Conservation (phyloP, 2,329 filamentous ascomycete species). For the Dissoconium aciculare region DNA sequence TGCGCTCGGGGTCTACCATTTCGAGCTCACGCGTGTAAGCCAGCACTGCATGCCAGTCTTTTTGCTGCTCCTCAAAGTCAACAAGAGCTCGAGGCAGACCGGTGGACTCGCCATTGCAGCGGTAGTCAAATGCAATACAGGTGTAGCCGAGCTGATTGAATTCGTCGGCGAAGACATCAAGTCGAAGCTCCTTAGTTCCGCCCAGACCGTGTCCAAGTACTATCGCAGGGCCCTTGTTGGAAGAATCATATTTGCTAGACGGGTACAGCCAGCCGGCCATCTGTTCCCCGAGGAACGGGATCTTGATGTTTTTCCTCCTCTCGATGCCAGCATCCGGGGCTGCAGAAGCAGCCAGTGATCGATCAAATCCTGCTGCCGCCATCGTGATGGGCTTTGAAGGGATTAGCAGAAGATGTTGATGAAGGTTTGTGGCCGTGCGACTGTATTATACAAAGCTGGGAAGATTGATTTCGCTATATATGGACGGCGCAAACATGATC, state of each 20-base stretch:
- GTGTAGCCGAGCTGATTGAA: slow-evolving; percentile 12
- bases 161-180: slow-evolving; percentile 12
- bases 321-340: not conserved
- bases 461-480: too few species aligned
- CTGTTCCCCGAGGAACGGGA: not conserved
- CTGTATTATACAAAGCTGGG: too few species aligned
- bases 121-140: slow-evolving; percentile 25
- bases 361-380: too few species aligned
- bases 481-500: too few species aligned
- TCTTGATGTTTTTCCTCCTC: not conserved
- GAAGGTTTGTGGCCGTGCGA: too few species aligned
- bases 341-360: too few species aligned
- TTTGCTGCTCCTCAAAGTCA: slow-evolving; percentile 18
- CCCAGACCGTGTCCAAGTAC: slow-evolving; percentile 9
- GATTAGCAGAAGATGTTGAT: too few species aligned
- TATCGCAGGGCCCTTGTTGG: not conserved
- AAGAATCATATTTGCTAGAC: not conserved
- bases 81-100: slow-evolving; percentile 24
- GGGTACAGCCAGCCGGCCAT: not conserved
- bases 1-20: slow-evolving; percentile 19
- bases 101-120: slow-evolving; percentile 23
- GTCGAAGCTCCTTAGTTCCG: slow-evolving; percentile 12
- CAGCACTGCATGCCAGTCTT: slow-evolving; percentile 27
- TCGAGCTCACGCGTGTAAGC: slow-evolving; percentile 24
- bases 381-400: too few species aligned